Conservation (phyloP, 106 monocot species). For the Chionographis japonica region DNA sequence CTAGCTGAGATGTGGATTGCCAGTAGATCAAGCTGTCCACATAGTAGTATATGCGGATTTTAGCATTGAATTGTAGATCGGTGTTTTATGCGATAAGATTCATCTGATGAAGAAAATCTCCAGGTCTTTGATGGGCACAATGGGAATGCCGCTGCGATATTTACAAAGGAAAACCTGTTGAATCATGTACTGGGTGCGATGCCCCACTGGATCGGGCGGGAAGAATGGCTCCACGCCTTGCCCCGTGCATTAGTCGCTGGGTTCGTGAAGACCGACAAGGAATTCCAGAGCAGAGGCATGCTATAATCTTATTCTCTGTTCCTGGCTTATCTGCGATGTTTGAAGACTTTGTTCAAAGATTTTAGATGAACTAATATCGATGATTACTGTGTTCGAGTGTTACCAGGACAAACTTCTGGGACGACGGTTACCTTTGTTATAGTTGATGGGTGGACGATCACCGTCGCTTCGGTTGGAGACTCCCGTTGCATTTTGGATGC, state of each 20-base stretch:
- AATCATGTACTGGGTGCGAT: conserved; percentile 51
- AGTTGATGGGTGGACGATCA: conserved; percentile 87
- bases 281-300: conserved; percentile 45
- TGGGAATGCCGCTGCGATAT: conserved; percentile 63
- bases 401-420: conserved; percentile 78
- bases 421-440: conserved; percentile 93
- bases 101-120: too few relatives aligned
- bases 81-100: background rate
- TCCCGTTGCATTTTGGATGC: conserved; percentile 90
- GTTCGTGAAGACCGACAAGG: conserved; percentile 69
- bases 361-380: too few relatives aligned
- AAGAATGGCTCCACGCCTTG: conserved; percentile 70
- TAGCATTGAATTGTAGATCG: too few relatives aligned
- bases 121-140: conserved; percentile 80
- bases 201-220: conserved; percentile 40
- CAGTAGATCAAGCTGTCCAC: too few relatives aligned
- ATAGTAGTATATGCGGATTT: too few relatives aligned
- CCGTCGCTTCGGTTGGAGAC: conserved; percentile 91
- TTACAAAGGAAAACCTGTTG: conserved; percentile 48
- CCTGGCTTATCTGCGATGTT: background rate
- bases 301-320: background rate
- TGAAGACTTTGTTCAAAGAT: too few relatives aligned
- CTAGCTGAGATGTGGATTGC: too few relatives aligned
- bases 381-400: background rate
- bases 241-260: conserved; percentile 70